These are phyloP conservation scores for Pseudogymnoascus sp. DNA, from an alignment of 2,329 filamentous ascomycete genomes.

Conservation along the genomic window DNA sequence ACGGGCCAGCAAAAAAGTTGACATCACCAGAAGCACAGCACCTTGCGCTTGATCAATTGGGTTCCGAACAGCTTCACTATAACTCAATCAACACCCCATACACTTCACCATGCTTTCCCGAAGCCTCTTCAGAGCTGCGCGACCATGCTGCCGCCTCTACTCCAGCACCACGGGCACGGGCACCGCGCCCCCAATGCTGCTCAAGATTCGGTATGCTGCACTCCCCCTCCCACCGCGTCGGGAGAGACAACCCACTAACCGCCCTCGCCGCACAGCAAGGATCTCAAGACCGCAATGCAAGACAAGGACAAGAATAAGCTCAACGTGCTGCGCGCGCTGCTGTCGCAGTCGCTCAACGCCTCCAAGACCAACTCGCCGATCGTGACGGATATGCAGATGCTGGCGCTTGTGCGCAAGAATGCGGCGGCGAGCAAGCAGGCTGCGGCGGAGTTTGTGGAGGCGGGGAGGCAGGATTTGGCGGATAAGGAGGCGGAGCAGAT, in stretches of 20 bases:
- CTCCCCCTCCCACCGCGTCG: background rate
- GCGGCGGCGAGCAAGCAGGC: constrained; percentile 50
- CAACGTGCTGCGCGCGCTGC: constrained; percentile 57
- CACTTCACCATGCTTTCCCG: background rate
- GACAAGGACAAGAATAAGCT: constrained; percentile 57
- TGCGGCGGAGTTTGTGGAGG: constrained; percentile 52
- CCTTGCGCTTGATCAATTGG: background rate
- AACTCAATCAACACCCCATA: background rate
- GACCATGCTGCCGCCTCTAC: constrained; percentile 11
- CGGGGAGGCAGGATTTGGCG: constrained; percentile 58
- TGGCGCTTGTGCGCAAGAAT: constrained; percentile 58
- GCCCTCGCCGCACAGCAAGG: constrained; percentile 26
- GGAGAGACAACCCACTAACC: background rate
- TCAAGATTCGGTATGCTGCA: constrained; percentile 27
- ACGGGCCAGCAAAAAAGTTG: constrained; percentile 1
- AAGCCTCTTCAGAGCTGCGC: background rate
- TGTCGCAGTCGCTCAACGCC: constrained; percentile 64
- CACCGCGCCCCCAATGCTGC: constrained; percentile 27
- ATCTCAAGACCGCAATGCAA: constrained; percentile 59
- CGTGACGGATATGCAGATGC: constrained; percentile 59
- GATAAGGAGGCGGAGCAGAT: constrained; percentile 62
- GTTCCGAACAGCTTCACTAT: background rate
- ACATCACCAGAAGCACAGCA: background rate
- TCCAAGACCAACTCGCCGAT: constrained; percentile 66
- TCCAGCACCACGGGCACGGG: constrained; percentile 16